A percentile compares a stretch with the other conserved stretches of the same genome.
phyloP scores from a whole-genome alignment of 208 protist genomes.

The Trypanosoma vivax region DNA sequence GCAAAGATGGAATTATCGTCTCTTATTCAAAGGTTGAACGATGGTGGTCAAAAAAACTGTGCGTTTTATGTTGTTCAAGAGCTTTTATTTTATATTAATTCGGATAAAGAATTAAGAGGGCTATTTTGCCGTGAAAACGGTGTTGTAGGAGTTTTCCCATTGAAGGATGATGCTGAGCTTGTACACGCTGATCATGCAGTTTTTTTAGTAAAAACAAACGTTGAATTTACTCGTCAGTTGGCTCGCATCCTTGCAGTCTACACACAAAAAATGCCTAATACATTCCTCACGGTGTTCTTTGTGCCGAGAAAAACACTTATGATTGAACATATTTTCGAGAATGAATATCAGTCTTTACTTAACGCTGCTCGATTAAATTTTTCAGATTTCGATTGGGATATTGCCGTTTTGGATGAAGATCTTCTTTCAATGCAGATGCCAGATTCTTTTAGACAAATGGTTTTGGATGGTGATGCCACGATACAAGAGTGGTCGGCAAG shows the following conservation, averaged over 20 bases:
- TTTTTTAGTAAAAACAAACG: slow-evolving; percentile 24
- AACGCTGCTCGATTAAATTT: slow-evolving; percentile 48
- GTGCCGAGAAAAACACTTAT: slow-evolving; percentile 72
- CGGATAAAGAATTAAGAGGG: slow-evolving; percentile 4
- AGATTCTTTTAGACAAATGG: slow-evolving; percentile 60
- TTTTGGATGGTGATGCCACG: slow-evolving; percentile 63
- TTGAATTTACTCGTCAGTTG: slow-evolving; percentile 34
- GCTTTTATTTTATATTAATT: slow-evolving; percentile 15
- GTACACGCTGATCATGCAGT: slow-evolving; percentile 10
- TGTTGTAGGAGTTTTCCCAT: slow-evolving; percentile 20
- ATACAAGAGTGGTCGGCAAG: slow-evolving; percentile 61
- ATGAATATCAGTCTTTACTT: slow-evolving; percentile 60
- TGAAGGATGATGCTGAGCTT: slow-evolving; percentile 3
- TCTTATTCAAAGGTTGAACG: slow-evolving; percentile 4
- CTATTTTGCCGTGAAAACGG: slow-evolving; percentile 10
- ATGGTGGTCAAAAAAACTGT: neutral
- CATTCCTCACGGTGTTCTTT: slow-evolving; percentile 45
- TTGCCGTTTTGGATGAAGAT: slow-evolving; percentile 67
- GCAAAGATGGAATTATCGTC: slow-evolving; percentile 9
- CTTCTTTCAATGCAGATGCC: slow-evolving; percentile 71
- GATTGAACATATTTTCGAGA: slow-evolving; percentile 58
- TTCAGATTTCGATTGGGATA: slow-evolving; percentile 67
- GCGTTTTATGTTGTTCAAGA: slow-evolving; percentile 11
- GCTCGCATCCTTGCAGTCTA: slow-evolving; percentile 51
- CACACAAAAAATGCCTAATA: slow-evolving; percentile 40